Percentiles rank a stretch among this genome's conserved stretches.
Conservation (phyloP, 768 basidiomycete genomes). For the Calocera viscosa region DNA sequence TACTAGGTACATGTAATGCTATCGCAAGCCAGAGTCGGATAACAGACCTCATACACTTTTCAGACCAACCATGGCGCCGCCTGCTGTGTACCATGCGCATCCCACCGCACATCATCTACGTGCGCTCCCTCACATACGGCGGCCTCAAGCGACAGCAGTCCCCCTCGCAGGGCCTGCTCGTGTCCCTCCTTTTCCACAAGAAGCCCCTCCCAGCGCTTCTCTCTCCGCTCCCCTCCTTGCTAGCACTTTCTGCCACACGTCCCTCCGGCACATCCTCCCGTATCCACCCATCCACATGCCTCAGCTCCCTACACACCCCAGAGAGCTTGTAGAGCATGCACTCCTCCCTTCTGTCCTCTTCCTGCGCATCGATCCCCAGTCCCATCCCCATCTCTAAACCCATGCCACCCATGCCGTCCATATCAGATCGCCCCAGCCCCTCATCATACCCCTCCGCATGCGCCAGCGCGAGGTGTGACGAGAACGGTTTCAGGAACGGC, state of each 20-base stretch:
- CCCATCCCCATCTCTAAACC: neutral
- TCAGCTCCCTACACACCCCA: neutral
- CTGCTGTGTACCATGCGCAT: too few species aligned
- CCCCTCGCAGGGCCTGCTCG: neutral
- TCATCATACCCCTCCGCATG: neutral
- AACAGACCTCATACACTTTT: too few species aligned
- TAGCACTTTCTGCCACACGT: too few species aligned
- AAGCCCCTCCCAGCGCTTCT: neutral
- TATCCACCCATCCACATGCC: neutral
- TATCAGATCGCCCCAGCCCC: neutral
- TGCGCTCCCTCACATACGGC: neutral
- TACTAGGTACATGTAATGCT: too few species aligned
- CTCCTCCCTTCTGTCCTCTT: neutral
- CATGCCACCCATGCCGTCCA: neutral
- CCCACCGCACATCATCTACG: neutral
- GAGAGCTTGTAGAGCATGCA: neutral
- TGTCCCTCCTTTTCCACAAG: neutral
- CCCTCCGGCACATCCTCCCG: neutral
- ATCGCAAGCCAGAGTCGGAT: too few species aligned
- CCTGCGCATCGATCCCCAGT: neutral
- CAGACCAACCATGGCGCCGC: too few species aligned
- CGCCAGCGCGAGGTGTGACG: neutral
- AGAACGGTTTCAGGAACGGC: conserved; percentile 1
- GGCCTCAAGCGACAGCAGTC: neutral
- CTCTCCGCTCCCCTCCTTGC: too few species aligned